Conservation (phyloP, 148 eudicot species). For the Chenopodium berlandieri region DNA sequence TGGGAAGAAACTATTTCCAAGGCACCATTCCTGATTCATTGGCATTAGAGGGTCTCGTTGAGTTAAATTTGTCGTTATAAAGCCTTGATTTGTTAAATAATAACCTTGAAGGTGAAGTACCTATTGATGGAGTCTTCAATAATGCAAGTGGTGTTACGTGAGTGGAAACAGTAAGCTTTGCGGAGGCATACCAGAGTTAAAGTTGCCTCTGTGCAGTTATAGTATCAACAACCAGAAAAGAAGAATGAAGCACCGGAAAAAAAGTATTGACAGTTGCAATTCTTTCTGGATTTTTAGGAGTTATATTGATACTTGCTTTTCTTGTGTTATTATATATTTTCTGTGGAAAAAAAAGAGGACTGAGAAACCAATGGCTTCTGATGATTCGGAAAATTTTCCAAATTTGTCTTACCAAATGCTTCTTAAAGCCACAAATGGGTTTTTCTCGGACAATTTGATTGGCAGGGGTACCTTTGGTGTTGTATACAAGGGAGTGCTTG, state of each 20-base stretch:
- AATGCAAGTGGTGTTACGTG: slow-evolving; percentile 32
- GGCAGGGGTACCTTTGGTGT: slow-evolving; percentile 32
- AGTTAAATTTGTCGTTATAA: not conserved
- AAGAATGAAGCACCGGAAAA: not conserved
- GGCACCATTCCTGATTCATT: slow-evolving; percentile 10
- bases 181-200: slow-evolving; percentile 36
- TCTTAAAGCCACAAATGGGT: slow-evolving; percentile 33
- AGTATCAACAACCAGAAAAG: not conserved
- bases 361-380: not conserved
- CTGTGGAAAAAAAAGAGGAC: not conserved
- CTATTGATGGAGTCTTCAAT: not conserved
- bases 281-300: slow-evolving; percentile 8
- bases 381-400: not conserved
- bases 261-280: slow-evolving; percentile 1
- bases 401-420: slow-evolving; percentile 30
- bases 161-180: slow-evolving; percentile 38
- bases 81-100: slow-evolving; percentile 32
- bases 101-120: slow-evolving; percentile 39
- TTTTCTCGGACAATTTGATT: slow-evolving; percentile 17
- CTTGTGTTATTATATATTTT: not conserved
- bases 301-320: not conserved
- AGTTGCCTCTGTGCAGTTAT: slow-evolving; percentile 26
- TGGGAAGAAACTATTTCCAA: slow-evolving; percentile 30
- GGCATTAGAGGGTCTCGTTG: too few relatives aligned
- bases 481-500: slow-evolving; percentile 28